Evolutionary conservation across 768 basidiomycete genomes (phyloP), one percentile per base, ranked within the genome.

Genomic region (Lactarius trivialis): DNA sequence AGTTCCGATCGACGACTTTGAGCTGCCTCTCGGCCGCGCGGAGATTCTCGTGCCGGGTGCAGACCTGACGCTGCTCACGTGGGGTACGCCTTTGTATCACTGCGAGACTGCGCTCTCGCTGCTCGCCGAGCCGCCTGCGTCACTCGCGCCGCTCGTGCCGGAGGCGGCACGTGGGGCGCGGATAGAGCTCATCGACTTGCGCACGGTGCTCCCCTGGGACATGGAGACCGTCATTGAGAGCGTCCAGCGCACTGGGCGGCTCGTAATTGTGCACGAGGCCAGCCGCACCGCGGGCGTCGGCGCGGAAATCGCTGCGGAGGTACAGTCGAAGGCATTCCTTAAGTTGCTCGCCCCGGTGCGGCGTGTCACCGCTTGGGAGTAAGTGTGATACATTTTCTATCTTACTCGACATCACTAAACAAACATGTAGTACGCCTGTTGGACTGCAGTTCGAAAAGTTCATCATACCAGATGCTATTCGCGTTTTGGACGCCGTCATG

Each of bases 351-450:
- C 94, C 8, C 94, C 94, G 0, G 88, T 98, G 26, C 88, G 81
- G 69, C 77, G 93, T 43, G 84, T 98, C 19, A 84, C 90, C 2
- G 92, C 91, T 32, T 98, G 95, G 95, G 94, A 97, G 93, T 95
- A 69, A 81, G 93, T 86, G 7, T 30, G 33, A 56, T 52, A 32
- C 14, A 57, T 51, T 50, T 32, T 34, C 60, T 56, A 58, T 65
- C 51, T 45, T 36, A 30, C 4, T 36, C 32, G 17, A 56, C n/a
- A n/a, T 8, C 41, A 34, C 51, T 48, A 30, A 52, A 26, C 32
- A 53, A 61, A 67, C 37, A 9, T 50, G 41, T 59, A 94, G 91
- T 67, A 83, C 86, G n/a, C 93, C 93, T 2, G 85, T 85, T 26
- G 88, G 84, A 37, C 76, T 97, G 66, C 86, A 88, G 60, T 97